Base-by-base conservation (phyloP, 805 yeast genomes). In the Nakazawaea molendinolei region DNA sequence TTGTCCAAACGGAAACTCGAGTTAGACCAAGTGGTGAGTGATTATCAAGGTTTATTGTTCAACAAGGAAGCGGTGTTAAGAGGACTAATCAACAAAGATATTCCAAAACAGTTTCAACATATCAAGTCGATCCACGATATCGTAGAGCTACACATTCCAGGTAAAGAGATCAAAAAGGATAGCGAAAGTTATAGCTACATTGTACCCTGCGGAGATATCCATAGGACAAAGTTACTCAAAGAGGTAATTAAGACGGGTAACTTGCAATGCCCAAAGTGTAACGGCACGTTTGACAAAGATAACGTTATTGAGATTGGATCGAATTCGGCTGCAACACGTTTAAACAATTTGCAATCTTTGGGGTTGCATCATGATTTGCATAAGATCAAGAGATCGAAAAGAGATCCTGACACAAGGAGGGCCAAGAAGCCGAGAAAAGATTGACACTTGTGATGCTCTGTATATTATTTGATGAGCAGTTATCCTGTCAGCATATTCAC, bases 41-140 rank as follows among this genome's bases (percentile, higher is more conserved):
- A 86, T 54, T 78, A 65, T 50, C 59, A 59, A 33, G 96, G 96
- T 0, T 51, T 62, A 21, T 48, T 86, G 4, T 82, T 69, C 53
- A 73, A 79, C 44, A 83, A 82, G 42, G 83, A 76, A 39, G 56
- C 76, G 20, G 52, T 83, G 0, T 48, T 86, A 5, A 79, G 79
- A 46, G 64, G 68, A 50, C 50, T 86, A 4, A 31, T 31, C 3
- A 7, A 7, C 12, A 29, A 29, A 13, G 20, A 29, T 9, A 5
- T 3, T 8, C 15, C n/a, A 39, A 44, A 23, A 9, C 28, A 20
- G 5, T 45, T 50, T 14, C 35, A 45, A 3, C 69, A 68, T 44
- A 59, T 74, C 13, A 52, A 41, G 16, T 48, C 55, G 5, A 26
- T 67, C 5, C 62, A 65, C 28, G 79, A 74, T 45, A 53, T 74